Evolutionary conservation across 1,284 basidiomycete species (phyloP), one percentile per base, ranked within the genome.

Genomic region (Porogramme epimiltina): DNA sequence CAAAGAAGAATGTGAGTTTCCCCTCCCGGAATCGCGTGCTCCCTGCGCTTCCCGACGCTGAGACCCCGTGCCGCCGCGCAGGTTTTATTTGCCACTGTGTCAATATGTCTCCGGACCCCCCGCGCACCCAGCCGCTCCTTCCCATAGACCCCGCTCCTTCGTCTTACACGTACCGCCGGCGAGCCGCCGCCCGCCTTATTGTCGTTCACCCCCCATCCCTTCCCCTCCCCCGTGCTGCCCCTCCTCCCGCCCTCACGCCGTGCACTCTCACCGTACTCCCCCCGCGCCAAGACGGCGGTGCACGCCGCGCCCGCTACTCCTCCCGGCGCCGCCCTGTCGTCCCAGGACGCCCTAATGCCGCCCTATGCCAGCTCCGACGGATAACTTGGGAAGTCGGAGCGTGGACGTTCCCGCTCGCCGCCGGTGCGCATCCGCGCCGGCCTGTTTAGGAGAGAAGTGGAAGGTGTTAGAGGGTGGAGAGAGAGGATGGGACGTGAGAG

Each of bases 101-200:
- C 49, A 48, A 37, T 20, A 23, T 44, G 41, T 56, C 55, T 34
- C 50, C 48, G 48, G 26, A 46, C 28, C 37, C n/a, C n/a, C 37
- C 23, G 49, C 53, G 37, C 54, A 44, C 51, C 57, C 53, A 22
- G 20, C 46, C 57, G 47, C 46, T 54, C 54, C 34, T 53, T 59
- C 44, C 22, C 39, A 42, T 36, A 46, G 46, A 59, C 57, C n/a
- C 34, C 34, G 49, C 18, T 56, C 57, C 31, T 59, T 59, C 54
- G 57, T 59, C 57, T 55, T 59, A 59, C 57, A 56, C 54, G 54
- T 52, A 55, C 47, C 31, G 28, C 46, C 39, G 37, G 46, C 54
- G 44, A 37, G 43, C 51, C 45, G 20, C 38, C 16, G 47, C 41
- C 49, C 49, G 46, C 49, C 43, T 33, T 28, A 40, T 39, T 40